Base-by-base conservation (phyloP, 441 rosid genomes). In the Arabidopsis hybrid region DNA sequence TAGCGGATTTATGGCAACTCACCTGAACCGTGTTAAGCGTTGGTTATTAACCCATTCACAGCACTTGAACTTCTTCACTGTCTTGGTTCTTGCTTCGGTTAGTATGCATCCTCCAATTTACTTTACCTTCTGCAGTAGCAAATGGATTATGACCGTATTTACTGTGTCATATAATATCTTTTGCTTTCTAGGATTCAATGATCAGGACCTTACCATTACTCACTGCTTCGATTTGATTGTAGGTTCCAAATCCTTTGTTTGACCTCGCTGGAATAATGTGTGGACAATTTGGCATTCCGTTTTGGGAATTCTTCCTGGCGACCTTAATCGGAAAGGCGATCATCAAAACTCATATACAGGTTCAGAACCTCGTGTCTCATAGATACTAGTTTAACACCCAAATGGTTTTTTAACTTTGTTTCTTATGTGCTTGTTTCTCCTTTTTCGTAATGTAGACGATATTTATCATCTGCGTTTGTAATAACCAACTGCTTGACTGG, bases 241-340 rank as follows among this genome's bases (percentile, higher is more conserved):
- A 95, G 99, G 94, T 95, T 77, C 99, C 99, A 72, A 95, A 95
- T 86, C 99, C 99, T 71, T 82, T 95, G 61, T 95, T 95, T 80
- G 99, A 95, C 81, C 97, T 95, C 10, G 99, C 99, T 72, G 99
- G 99, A 72, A 95, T 95, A 55, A 88, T 95, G 99, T 95, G 99
- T 42, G 99, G 99, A 65, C 99, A 95, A 79, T 89, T 95, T 62
- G 99, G 95, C 67, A 72, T 95, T 71, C 89, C 96, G 9, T 95
- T 92, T 81, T 89, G 97, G 97, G 86, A 91, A 74, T 95, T 95
- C 74, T 92, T 92, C 67, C 73, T 91, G 4, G 88, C 99, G 10
- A 95, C 99, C 32, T 61, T 95, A 79, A 79, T 92, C 32, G 99
- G 99, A 53, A 95, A 95, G 82, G 99, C 99, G 14, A 74, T 95